These are phyloP conservation scores for Alectoria sarmentosa DNA, from an alignment of 495 filamentous ascomycete genomes.

Conservation along the genomic window DNA sequence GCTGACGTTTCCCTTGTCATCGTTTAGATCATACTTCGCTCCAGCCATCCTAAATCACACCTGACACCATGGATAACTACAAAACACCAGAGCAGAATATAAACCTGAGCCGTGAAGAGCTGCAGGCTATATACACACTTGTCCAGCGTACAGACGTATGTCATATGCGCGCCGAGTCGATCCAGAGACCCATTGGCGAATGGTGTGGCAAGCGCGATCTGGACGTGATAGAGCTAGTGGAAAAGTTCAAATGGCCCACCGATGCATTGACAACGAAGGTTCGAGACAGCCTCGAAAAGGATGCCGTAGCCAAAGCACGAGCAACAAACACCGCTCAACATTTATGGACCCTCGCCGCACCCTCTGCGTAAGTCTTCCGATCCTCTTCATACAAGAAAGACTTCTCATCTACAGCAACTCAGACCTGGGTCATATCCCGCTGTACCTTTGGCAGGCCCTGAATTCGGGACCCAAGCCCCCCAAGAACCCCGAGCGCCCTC, in stretches of 20 bases:
- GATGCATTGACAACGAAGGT: background rate
- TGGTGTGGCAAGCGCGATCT: background rate
- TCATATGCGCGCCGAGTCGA: background rate
- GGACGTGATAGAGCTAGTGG: background rate
- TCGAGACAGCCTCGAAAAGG: background rate
- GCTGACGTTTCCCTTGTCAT: background rate
- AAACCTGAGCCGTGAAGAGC: constrained; percentile 3
- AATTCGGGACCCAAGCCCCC: background rate
- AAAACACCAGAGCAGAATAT: background rate
- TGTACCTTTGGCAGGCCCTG: background rate
- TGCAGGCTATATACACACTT: constrained; percentile 2
- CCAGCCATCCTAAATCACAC: background rate
- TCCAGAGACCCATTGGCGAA: background rate
- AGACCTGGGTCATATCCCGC: background rate
- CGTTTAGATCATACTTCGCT: background rate
- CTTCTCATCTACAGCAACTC: background rate
- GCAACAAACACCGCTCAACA: background rate
- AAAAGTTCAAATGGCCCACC: background rate
- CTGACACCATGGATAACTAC: background rate
- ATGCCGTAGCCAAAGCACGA: background rate
- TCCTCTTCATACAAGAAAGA: background rate
- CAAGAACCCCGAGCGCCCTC: background rate
- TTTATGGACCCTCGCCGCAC: background rate
- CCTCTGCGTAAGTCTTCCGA: background rate
- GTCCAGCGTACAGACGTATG: background rate